Conservation (phyloP, 1,284 basidiomycete genomes). For the Phellopilus nigrolimitatus region DNA sequence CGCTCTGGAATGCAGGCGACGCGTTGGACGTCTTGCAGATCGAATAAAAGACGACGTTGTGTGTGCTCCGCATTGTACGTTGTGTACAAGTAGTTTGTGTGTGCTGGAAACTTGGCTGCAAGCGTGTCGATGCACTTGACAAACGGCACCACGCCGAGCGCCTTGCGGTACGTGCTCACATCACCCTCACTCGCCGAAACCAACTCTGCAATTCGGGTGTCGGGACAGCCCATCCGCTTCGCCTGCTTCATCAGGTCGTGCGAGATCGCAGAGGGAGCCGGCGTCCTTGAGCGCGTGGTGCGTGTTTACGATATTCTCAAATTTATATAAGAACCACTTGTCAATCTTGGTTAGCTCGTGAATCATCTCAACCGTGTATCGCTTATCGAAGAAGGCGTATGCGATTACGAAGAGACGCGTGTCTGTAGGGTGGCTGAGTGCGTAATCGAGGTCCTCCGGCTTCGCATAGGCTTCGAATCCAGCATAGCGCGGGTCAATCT, state of each 20-base stretch:
- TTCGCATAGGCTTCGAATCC: constrained; percentile 37
- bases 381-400: constrained; percentile 93
- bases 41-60: constrained; percentile 95
- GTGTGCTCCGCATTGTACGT: constrained; percentile 97
- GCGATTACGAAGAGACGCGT: constrained; percentile 96
- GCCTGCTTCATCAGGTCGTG: constrained; percentile 71
- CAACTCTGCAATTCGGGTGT: constrained; percentile 85
- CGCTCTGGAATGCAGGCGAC: too few species aligned
- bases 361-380: constrained; percentile 92
- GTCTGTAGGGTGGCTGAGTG: constrained; percentile 77
- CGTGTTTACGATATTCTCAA: constrained; percentile 93
- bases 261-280: constrained; percentile 52
- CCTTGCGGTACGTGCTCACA: constrained; percentile 85
- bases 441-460: constrained; percentile 70
- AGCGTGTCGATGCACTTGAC: constrained; percentile 99
- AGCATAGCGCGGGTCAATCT: constrained; percentile 83
- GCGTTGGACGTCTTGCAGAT: too few species aligned
- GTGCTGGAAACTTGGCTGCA: constrained; percentile 97
- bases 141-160: constrained; percentile 86
- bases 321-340: constrained; percentile 99
- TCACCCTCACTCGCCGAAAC: constrained; percentile 61
- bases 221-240: constrained; percentile 93
- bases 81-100: constrained; percentile 99
- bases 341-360: constrained; percentile 98
- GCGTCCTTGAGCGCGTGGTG: constrained; percentile 69